Conservation (phyloP, 176 grass and related monocot genomes). For the Cenchrus fungigraminus region DNA sequence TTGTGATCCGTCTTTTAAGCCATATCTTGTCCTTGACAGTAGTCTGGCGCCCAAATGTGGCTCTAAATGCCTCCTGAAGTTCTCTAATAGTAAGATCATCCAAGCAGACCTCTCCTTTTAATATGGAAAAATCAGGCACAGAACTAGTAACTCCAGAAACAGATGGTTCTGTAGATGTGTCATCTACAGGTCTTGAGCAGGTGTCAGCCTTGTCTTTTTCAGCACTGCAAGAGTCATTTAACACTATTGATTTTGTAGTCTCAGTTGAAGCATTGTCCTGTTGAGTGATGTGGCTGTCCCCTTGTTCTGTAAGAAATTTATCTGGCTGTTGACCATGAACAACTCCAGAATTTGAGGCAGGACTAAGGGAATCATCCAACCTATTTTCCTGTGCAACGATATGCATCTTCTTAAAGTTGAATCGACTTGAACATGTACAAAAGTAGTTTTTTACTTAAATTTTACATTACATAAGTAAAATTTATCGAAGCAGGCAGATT, state of each 20-base stretch:
- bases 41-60: conserved; percentile 92
- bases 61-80: conserved; percentile 92
- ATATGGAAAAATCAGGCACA: conserved; percentile 87
- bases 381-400: conserved; percentile 65
- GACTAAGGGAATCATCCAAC: conserved; percentile 49
- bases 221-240: conserved; percentile 62
- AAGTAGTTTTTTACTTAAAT: conserved; percentile 29
- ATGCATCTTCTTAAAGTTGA: conserved; percentile 40
- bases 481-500: not conserved
- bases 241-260: conserved; percentile 57
- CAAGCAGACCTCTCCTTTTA: conserved; percentile 80
- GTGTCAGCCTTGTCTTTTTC: conserved; percentile 71
- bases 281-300: conserved; percentile 32
- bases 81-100: conserved; percentile 93
- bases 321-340: conserved; percentile 32
- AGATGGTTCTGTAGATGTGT: conserved; percentile 50
- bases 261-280: conserved; percentile 64
- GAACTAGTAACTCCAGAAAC: conserved; percentile 63
- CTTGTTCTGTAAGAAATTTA: conserved; percentile 41
- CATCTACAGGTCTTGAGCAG: conserved; percentile 52
- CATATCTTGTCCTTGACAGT: conserved; percentile 99
- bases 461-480: conserved; percentile 2
- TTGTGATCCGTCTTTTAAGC: conserved; percentile 93
- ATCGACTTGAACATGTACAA: conserved; percentile 31
- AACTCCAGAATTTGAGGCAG: conserved; percentile 40